Evolutionary conservation across 75 land plant species (phyloP).

Genomic region (Pseudotsuga menziesii): DNA sequence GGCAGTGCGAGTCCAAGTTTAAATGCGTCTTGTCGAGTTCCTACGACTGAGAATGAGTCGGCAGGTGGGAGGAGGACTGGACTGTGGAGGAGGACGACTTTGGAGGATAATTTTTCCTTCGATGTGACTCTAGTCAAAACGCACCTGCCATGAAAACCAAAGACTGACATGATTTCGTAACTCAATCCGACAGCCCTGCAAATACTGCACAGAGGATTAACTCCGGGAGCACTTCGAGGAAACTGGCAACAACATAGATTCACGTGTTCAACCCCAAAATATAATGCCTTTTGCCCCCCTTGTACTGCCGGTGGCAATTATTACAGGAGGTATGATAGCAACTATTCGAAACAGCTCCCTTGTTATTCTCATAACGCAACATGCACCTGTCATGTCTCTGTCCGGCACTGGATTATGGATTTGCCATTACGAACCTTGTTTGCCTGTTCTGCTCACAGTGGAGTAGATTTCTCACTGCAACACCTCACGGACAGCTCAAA

Average conservation of each 20-base stretch:
- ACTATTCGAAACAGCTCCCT: conserved; percentile 7
- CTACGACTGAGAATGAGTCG: too few relatives aligned
- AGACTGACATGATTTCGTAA: neutral
- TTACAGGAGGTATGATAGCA: conserved; percentile 7
- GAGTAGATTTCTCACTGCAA: neutral
- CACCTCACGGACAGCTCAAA: neutral
- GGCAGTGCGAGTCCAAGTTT: neutral
- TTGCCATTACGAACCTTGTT: neutral
- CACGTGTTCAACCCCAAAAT: conserved; percentile 7
- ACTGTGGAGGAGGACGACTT: too few relatives aligned
- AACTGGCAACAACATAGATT: conserved; percentile 8
- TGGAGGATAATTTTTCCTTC: too few relatives aligned
- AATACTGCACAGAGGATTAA: conserved; percentile 4
- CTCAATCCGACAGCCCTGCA: conserved; percentile 12
- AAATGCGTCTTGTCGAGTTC: neutral
- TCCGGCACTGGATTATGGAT: neutral
- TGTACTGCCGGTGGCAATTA: neutral
- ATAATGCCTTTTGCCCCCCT: neutral
- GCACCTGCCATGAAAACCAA: conserved; percentile 1
- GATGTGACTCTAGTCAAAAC: conserved; percentile 2
- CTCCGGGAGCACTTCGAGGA: conserved; percentile 13
- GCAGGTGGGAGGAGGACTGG: too few relatives aligned
- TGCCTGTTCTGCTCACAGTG: neutral
- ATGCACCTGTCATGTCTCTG: conserved; percentile 6
- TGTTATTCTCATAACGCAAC: conserved; percentile 3